Evolutionary conservation across 805 yeast species (phyloP), one percentile per base, ranked within the genome.

Genomic region (Candida qinlingensis): DNA sequence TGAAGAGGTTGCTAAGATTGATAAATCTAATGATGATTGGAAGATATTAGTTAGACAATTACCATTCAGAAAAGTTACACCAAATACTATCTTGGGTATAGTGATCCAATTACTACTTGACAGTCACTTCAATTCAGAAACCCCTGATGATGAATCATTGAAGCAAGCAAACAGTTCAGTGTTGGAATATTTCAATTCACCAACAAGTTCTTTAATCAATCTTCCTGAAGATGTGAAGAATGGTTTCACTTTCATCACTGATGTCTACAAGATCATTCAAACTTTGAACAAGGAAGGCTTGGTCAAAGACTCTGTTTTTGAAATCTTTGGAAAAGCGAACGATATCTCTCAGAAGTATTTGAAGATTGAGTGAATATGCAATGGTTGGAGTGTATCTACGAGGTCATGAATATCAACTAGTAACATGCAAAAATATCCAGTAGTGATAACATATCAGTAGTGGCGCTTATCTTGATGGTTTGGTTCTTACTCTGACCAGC

Each of bases 61-160:
- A 44, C 96, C 96, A 9, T 87, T 86, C 59, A 75, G 71, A 49
- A 63, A 61, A 29, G 69, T 71, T 39, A 63, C 79, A 33, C 83
- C 87, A 50, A 83, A 75, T 58, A 80, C 88, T 1, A 68, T 85
- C 11, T 62, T 82, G 57, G 92, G 87, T 7, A 73, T 85, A 9
- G 70, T 83, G 4, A 68, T 76, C 6, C 81, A 80, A 57, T 67
- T 77, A 3, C 41, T 55, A n/a, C 42, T 63, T 13, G 65, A 62
- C 19, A 36, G 26, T 9, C 46, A 54, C n/a, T 54, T 30, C 13
- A 37, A 26, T 8, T 29, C 43, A n/a, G 47, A 39, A 7, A 41
- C 39, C 25, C 25, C 37, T 19, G 36, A 42, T 33, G 41, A 35
- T 33, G 44, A 39, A 27, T 8, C 27, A 4, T 26, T 46, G 5